Evolutionary conservation across 2,329 filamentous ascomycete species (phyloP), one percentile per base, ranked within the genome.

Genomic region (Aquanectria penicillioides): DNA sequence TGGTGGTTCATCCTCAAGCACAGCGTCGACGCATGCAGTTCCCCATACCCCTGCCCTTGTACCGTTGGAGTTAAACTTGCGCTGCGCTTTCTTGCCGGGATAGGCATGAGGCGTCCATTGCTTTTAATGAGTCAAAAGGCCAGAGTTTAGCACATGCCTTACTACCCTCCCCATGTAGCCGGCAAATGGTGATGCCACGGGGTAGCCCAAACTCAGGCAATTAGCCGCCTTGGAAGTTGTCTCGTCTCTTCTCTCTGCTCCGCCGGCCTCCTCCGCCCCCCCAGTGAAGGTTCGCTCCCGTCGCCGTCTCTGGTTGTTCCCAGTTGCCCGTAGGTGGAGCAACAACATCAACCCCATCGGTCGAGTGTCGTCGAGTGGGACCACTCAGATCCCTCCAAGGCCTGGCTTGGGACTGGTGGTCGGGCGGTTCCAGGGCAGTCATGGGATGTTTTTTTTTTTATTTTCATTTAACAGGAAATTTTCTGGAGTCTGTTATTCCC

Each of bases 301-400:
- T 15, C 25, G 25, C 40, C 38, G 23, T 53, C 49, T 38, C 18
- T 46, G 18, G 28, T 46, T 44, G 49, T 26, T 17, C 20, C 20
- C 52, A 8, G 15, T 22, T 41, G n/a, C 37, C 22, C 13, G 28
- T n/a, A 28, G 49, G 58, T 51, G 50, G 59, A 56, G 25, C 49
- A 44, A 26, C 49, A 44, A 26, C 43, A 22, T 38, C 48, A 50
- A 54, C 47, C 57, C 62, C 65, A 65, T 67, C 60, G 65, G 62
- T 63, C 67, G 63, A 69, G 63, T 61, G 23, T 55, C 52, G 64
- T 63, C 60, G 38, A 36, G 25, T 59, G 54, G 44, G 40, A 34
- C 40, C 25, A 50, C 20, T 11, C 11, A 44, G 37, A 34, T 33
- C 37, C 38, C 31, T 15, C 38, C n/a, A 20, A 20, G n/a, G 18